phyloP scores from a whole-genome alignment of 2,329 filamentous ascomycete species.

The Pseudocercospora crystallina region DNA sequence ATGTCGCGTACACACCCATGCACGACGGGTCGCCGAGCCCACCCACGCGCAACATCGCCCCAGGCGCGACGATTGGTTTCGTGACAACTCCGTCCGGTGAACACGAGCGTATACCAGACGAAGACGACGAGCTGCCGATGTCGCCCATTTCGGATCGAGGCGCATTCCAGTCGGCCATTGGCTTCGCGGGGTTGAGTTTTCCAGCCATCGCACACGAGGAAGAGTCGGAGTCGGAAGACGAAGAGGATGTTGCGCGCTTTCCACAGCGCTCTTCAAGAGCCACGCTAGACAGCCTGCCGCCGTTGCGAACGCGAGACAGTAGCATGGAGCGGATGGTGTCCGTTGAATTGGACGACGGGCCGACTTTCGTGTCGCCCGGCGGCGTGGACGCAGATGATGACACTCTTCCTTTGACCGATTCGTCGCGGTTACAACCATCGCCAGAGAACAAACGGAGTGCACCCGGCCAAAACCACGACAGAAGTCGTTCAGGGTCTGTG shows the following conservation, averaged over 20 bases:
- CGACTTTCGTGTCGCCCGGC: conserved; percentile 54
- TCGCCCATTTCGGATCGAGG: conserved; percentile 48
- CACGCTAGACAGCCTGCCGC: conserved; percentile 29
- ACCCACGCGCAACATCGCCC: conserved; percentile 25
- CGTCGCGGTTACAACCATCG: conserved; percentile 57
- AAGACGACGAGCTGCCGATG: conserved; percentile 38
- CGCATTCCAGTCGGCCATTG: conserved; percentile 51
- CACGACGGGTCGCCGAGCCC: conserved; percentile 52
- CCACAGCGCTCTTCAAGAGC: conserved; percentile 16
- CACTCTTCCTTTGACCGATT: conserved; percentile 60
- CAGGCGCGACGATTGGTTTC: conserved; percentile 32
- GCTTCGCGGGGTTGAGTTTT: conserved; percentile 48
- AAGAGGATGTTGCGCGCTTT: conserved; percentile 21
- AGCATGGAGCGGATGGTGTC: conserved; percentile 36
- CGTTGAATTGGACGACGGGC: conserved; percentile 53
- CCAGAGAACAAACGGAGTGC: conserved; percentile 47
- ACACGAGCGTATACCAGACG: conserved; percentile 32
- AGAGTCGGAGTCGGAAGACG: conserved; percentile 22
- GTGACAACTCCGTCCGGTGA: conserved; percentile 39
- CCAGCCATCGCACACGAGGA: conserved; percentile 18
- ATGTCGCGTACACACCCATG: conserved; percentile 51
- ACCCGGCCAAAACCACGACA: conserved; percentile 48
- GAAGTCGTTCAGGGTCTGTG: conserved; percentile 29
- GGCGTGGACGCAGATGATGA: conserved; percentile 47
- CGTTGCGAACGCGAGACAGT: conserved; percentile 27